Conservation (phyloP, 108 stramenopile species). For the Conticribra guillardii region DNA sequence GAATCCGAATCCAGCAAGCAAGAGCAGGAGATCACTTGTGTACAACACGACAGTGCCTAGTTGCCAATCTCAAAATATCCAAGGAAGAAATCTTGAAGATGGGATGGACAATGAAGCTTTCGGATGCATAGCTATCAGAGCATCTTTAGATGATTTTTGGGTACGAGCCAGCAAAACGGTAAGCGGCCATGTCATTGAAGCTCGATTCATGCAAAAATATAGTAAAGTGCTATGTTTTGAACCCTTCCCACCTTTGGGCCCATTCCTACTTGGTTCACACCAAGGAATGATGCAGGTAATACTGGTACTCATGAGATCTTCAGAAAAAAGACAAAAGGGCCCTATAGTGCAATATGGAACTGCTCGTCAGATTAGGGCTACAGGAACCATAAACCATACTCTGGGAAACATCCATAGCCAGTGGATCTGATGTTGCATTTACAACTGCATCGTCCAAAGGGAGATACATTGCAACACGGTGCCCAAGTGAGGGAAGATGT, state of each 20-base stretch:
- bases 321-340: slow-evolving; percentile 1
- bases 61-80: slow-evolving; percentile 15
- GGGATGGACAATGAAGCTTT: neutral
- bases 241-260: slow-evolving; percentile 5
- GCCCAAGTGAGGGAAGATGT: slow-evolving; percentile 6
- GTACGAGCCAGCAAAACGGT: neutral
- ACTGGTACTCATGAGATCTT: neutral
- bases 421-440: slow-evolving; percentile 2
- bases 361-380: slow-evolving; percentile 2
- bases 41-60: slow-evolving; percentile 5
- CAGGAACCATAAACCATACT: slow-evolving; percentile 14
- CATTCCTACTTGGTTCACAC: neutral
- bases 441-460: neutral
- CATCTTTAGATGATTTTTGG: slow-evolving; percentile 12
- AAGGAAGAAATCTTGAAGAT: neutral
- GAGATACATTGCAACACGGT: neutral
- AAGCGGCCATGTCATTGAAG: slow-evolving; percentile 5
- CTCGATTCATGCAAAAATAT: neutral
- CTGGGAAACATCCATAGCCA: slow-evolving; percentile 17
- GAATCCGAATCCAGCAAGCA: slow-evolving; percentile 4
- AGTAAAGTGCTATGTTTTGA: neutral
- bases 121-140: neutral
- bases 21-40: slow-evolving; percentile 12
- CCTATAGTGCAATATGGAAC: slow-evolving; percentile 5
- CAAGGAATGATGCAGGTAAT: slow-evolving; percentile 4